Conservation (phyloP, 495 filamentous ascomycete genomes). For the Tuber microsphaerosporum region DNA sequence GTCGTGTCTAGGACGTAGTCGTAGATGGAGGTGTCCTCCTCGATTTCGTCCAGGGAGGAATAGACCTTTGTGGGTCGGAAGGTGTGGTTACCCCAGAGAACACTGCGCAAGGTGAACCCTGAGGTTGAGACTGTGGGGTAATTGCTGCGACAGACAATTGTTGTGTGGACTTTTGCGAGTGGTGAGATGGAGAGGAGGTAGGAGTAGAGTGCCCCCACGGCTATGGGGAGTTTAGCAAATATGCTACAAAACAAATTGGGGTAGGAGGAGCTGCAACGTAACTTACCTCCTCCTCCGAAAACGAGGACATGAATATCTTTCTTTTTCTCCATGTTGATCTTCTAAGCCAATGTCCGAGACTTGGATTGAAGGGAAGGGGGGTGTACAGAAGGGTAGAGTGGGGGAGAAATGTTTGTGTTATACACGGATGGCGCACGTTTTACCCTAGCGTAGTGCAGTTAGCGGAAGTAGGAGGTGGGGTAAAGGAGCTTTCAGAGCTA, state of each 20-base stretch:
- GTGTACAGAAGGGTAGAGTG: not conserved
- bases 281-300: conserved; percentile 15
- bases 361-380: not conserved
- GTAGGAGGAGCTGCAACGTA: conserved; percentile 8
- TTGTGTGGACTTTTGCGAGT: conserved; percentile 15
- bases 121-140: conserved; percentile 16
- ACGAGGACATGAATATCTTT: conserved; percentile 20
- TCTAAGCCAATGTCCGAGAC: not conserved
- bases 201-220: conserved; percentile 34
- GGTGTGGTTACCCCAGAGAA: conserved; percentile 17
- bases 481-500: too few species aligned
- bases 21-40: conserved; percentile 41
- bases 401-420: not conserved
- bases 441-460: not conserved
- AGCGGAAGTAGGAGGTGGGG: not conserved
- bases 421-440: not conserved
- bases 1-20: conserved; percentile 57
- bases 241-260: not conserved
- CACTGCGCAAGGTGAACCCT: conserved; percentile 27
- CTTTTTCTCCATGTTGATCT: not conserved
- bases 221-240: conserved; percentile 5
- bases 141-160: conserved; percentile 30
- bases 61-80: conserved; percentile 21
- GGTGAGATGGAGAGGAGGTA: conserved; percentile 25
- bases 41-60: conserved; percentile 6